Percentiles rank a stretch among this genome's conserved stretches.
Evolutionary conservation across 208 protist genomes (phyloP).

Genomic region (Vickermania spadyakhi): DNA sequence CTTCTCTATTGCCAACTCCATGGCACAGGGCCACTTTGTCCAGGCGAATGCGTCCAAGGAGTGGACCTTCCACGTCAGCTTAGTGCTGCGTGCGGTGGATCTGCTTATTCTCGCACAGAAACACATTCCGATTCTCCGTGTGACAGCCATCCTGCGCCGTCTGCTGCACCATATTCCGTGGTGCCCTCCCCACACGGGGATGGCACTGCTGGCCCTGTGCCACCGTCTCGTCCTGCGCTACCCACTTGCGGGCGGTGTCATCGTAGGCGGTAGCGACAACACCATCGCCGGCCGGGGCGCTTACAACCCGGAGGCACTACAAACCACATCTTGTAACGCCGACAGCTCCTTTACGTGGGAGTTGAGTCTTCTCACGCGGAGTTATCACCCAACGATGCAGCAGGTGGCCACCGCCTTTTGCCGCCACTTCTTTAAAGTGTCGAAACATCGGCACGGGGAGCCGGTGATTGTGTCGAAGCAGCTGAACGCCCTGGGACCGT

Average conservation of each 20-base stretch:
- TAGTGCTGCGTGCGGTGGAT: conserved; percentile 84
- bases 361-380: conserved; percentile 50
- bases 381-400: conserved; percentile 82
- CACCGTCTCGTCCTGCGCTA: conserved; percentile 81
- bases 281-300: conserved; percentile 72
- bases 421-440: conserved; percentile 73
- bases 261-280: conserved; percentile 87
- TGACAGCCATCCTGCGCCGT: conserved; percentile 82
- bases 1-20: conserved; percentile 88
- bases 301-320: conserved; percentile 76
- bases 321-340: conserved; percentile 74
- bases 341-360: conserved; percentile 89
- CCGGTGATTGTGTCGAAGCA: conserved; percentile 78
- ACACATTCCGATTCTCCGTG: conserved; percentile 72
- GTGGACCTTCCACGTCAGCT: conserved; percentile 82
- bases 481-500: conserved; percentile 77
- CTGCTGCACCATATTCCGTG: conserved; percentile 52
- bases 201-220: conserved; percentile 69
- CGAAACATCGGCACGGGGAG: conserved; percentile 79
- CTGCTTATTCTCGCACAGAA: conserved; percentile 86
- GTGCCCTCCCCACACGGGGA: conserved; percentile 76
- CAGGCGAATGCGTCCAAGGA: conserved; percentile 76
- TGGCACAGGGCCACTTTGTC: conserved; percentile 73
- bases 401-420: conserved; percentile 73
- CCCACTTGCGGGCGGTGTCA: conserved; percentile 60